Evolutionary conservation across 768 basidiomycete species (phyloP).

Genomic region (Cystobasidium ongulense): DNA sequence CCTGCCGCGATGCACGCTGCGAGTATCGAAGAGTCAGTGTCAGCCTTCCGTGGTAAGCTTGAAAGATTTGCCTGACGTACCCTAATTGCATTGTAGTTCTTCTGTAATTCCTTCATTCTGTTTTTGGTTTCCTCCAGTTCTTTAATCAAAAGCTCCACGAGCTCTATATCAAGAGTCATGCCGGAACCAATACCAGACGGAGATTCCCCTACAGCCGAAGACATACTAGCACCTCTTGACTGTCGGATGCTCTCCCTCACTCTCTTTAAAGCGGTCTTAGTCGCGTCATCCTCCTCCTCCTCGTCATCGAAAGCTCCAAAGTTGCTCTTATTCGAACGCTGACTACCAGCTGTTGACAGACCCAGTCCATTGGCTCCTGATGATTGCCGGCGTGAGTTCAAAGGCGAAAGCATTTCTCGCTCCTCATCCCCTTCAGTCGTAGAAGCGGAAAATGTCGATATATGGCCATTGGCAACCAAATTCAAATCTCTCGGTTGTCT

Average conservation of each 20-base stretch:
- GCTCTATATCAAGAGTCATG: conserved; percentile 62
- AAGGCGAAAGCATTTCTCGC: conserved; percentile 12
- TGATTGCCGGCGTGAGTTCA: not conserved
- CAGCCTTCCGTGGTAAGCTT: conserved; percentile 1
- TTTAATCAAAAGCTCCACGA: conserved; percentile 62
- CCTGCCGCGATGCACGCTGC: conserved; percentile 83
- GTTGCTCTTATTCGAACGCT: not conserved
- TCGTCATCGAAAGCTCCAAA: not conserved
- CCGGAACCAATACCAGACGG: conserved; percentile 7
- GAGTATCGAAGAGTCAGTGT: not conserved
- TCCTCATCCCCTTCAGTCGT: conserved; percentile 13
- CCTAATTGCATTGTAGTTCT: conserved; percentile 75
- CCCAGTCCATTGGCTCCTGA: conserved; percentile 51
- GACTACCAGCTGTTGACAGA: not conserved
- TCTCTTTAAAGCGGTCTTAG: conserved; percentile 21
- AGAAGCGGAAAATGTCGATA: not conserved
- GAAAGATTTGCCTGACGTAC: conserved; percentile 50
- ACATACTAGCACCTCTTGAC: conserved; percentile 25
- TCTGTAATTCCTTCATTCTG: conserved; percentile 60
- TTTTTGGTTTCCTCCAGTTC: conserved; percentile 60
- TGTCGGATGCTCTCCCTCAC: conserved; percentile 21
- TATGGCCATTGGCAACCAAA: conserved; percentile 48
- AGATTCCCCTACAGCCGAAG: conserved; percentile 8
- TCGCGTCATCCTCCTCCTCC: conserved; percentile 23
- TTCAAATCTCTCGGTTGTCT: conserved; percentile 45